Conservation (phyloP, 768 basidiomycete genomes). For the Naematelia encephala region DNA sequence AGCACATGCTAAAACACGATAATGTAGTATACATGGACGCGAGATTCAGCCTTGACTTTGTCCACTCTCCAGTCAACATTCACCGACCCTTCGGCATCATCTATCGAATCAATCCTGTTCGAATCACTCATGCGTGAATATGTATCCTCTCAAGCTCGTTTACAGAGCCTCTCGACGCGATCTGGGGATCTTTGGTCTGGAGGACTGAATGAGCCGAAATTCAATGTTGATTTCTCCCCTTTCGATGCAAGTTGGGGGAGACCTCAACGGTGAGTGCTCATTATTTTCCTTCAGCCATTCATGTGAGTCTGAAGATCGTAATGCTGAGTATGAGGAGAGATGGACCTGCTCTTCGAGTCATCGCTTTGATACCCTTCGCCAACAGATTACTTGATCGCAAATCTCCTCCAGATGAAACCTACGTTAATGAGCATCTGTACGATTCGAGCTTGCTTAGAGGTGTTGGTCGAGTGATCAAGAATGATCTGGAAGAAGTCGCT, state of each 20-base stretch:
- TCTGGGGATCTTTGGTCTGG: conserved; percentile 43
- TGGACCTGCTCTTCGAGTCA: conserved; percentile 48
- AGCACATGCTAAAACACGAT: too few species aligned
- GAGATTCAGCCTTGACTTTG: conserved; percentile 46
- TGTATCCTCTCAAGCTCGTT: conserved; percentile 30
- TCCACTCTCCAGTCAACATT: conserved; percentile 33
- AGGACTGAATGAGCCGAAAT: conserved; percentile 51
- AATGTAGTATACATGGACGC: conserved; percentile 49
- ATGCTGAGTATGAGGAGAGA: too few species aligned
- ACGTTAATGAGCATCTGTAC: conserved; percentile 40
- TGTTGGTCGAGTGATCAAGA: conserved; percentile 46
- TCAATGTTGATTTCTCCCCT: conserved; percentile 39
- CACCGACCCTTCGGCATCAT: conserved; percentile 18
- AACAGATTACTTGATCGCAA: conserved; percentile 43
- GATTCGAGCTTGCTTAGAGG: conserved; percentile 18
- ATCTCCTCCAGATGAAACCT: conserved; percentile 31
- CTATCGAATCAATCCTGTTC: conserved; percentile 6
- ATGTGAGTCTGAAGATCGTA: too few species aligned
- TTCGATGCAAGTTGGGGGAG: conserved; percentile 49
- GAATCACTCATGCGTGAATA: conserved; percentile 43
- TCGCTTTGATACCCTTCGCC: conserved; percentile 48
- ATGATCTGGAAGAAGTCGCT: conserved; percentile 50
- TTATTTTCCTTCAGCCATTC: neutral
- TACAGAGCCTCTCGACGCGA: conserved; percentile 42
- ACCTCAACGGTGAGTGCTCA: conserved; percentile 42